phyloP scores from a whole-genome alignment of 2,329 filamentous ascomycete genomes.

The Neofusicoccum sp. region DNA sequence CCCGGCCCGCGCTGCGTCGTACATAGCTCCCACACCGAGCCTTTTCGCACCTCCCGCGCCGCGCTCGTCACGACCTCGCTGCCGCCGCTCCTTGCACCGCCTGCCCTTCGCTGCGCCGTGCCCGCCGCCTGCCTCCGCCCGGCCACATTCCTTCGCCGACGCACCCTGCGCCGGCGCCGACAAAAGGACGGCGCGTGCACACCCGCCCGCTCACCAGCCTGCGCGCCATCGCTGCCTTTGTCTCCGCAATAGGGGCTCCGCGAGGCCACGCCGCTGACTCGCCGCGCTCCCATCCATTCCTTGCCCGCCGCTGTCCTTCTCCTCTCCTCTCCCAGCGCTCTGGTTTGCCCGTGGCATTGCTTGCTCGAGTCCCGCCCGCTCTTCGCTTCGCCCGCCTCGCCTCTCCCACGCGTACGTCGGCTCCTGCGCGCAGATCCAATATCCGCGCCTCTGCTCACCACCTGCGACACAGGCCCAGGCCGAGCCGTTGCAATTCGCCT shows the following conservation, averaged over 20 bases:
- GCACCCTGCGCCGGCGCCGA: conserved; percentile 17
- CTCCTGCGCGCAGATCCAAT: conserved; percentile 22
- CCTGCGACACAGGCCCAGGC: conserved; percentile 19
- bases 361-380: not conserved
- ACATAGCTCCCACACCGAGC: conserved; percentile 1
- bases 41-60: conserved; percentile 3
- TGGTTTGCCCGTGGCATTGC: conserved; percentile 19
- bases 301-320: conserved; percentile 1
- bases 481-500: conserved; percentile 18
- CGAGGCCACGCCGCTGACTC: conserved; percentile 22
- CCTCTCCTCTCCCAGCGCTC: conserved; percentile 22
- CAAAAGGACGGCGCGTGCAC: conserved; percentile 15
- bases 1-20: not conserved
- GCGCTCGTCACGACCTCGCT: conserved; percentile 1
- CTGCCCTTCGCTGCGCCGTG: conserved; percentile 14
- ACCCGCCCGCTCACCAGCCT: conserved; percentile 10
- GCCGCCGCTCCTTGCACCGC: conserved; percentile 12
- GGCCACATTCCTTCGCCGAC: conserved; percentile 20
- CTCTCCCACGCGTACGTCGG: conserved; percentile 18
- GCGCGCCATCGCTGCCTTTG: conserved; percentile 6
- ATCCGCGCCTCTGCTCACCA: conserved; percentile 23
- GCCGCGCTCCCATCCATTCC: conserved; percentile 6
- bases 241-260: conserved; percentile 19
- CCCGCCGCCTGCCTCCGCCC: not conserved
- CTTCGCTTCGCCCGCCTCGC: not conserved